Percentiles rank a stretch among this genome's conserved stretches.
Conservation (phyloP, 1,284 basidiomycete genomes). For the Tilletia caries region DNA sequence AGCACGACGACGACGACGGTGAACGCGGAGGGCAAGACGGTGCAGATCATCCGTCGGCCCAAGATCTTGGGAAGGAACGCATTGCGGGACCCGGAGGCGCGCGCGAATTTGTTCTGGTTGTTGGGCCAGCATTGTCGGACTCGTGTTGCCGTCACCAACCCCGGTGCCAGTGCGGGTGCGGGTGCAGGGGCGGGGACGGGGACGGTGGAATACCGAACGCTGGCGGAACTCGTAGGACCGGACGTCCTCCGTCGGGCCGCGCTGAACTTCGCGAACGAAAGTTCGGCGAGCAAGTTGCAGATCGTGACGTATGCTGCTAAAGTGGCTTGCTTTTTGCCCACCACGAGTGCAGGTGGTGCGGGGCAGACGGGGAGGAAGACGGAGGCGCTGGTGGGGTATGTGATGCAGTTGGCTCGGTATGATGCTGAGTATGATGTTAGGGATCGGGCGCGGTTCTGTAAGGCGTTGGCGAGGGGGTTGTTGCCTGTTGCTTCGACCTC, state of each 20-base stretch:
- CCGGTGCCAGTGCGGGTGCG: neutral
- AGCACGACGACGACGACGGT: neutral
- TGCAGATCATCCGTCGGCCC: slow-evolving; percentile 9
- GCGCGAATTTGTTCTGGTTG: slow-evolving; percentile 45
- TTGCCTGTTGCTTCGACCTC: neutral
- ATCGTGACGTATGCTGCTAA: slow-evolving; percentile 46
- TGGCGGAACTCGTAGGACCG: slow-evolving; percentile 40
- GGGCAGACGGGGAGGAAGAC: slow-evolving; percentile 4
- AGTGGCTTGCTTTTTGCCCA: slow-evolving; percentile 29
- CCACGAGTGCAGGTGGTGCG: neutral
- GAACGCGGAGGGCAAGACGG: slow-evolving; percentile 9
- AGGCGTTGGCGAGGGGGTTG: slow-evolving; percentile 22
- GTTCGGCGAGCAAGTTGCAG: slow-evolving; percentile 31
- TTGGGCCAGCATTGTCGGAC: slow-evolving; percentile 42
- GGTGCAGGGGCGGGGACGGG: neutral
- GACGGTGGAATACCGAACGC: slow-evolving; percentile 18
- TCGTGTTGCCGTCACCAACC: neutral
- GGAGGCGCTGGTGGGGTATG: slow-evolving; percentile 12
- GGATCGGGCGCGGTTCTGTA: slow-evolving; percentile 44
- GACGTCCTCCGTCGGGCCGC: slow-evolving; percentile 47
- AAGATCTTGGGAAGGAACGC: slow-evolving; percentile 38
- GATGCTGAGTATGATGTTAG: slow-evolving; percentile 44
- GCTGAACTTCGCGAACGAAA: slow-evolving; percentile 43
- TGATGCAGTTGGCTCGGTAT: slow-evolving; percentile 40
- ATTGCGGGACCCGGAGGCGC: slow-evolving; percentile 28